Conservation (phyloP, 768 basidiomycete species). For the Auriscalpium orientale region DNA sequence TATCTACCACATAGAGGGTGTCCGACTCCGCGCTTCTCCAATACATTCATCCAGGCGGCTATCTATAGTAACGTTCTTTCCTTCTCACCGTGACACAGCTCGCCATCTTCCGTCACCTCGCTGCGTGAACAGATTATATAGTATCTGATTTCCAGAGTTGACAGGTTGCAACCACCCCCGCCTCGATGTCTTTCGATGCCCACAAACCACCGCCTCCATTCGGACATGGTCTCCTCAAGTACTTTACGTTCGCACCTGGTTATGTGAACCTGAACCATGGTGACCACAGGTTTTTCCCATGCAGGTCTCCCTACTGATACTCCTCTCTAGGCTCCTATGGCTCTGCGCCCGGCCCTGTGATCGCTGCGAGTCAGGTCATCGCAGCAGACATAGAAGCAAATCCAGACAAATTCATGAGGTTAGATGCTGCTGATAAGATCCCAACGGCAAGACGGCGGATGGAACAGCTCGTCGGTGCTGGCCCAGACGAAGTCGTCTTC, state of each 20-base stretch:
- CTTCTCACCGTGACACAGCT: too few species aligned
- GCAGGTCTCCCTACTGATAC: background rate
- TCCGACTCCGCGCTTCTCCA: too few species aligned
- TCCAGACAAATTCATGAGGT: conserved; percentile 48
- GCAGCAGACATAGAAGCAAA: conserved; percentile 39
- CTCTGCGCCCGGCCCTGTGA: conserved; percentile 45
- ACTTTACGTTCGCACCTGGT: conserved; percentile 48
- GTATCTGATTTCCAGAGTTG: too few species aligned
- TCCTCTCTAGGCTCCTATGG: conserved; percentile 47
- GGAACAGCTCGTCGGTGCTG: conserved; percentile 42
- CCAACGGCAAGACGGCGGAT: conserved; percentile 35
- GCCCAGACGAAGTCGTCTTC: conserved; percentile 50
- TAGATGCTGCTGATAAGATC: conserved; percentile 29
- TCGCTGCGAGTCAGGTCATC: conserved; percentile 35
- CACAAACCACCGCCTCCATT: conserved; percentile 34
- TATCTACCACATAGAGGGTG: too few species aligned
- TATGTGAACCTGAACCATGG: conserved; percentile 65
- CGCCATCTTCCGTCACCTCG: too few species aligned
- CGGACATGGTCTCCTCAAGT: conserved; percentile 46
- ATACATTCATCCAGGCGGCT: too few species aligned
- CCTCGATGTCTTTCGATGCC: background rate
- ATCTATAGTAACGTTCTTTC: too few species aligned
- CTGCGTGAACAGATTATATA: too few species aligned
- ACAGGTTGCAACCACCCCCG: background rate
- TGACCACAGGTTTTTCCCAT: conserved; percentile 17